These are phyloP conservation scores for Gastrolobium bilobum DNA, from an alignment of 306 rosid genomes.

Conservation along the genomic window DNA sequence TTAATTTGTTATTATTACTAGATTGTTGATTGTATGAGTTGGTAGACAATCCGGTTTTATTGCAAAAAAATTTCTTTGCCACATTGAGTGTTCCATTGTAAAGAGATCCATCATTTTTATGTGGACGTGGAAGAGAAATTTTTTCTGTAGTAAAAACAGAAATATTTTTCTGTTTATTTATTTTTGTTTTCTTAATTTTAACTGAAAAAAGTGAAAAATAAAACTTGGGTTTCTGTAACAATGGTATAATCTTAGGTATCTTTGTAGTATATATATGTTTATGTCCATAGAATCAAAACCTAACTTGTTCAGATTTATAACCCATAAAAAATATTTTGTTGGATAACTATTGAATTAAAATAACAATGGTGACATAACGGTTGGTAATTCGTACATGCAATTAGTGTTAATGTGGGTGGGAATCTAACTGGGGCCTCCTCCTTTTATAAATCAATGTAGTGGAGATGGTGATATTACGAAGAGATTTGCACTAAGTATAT, in stretches of 20 bases:
- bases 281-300: background rate
- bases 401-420: conserved; percentile 30
- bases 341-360: background rate
- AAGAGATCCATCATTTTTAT: too few species aligned
- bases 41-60: background rate
- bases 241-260: background rate
- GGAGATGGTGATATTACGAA: conserved; percentile 43
- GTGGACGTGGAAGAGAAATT: too few species aligned
- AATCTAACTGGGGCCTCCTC: conserved; percentile 23
- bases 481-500: conserved; percentile 25
- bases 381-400: background rate
- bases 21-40: conserved; percentile 26
- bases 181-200: background rate
- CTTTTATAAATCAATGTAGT: conserved; percentile 35
- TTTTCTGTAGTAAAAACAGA: too few species aligned
- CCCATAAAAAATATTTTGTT: background rate
- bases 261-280: background rate
- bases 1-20: background rate
- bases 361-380: background rate
- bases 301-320: background rate
- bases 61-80: too few species aligned
- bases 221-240: background rate
- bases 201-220: conserved; percentile 11
- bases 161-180: background rate
- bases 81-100: too few species aligned